A percentile compares a stretch with the other conserved stretches of the same genome.
These are phyloP conservation scores for Telopea speciosissima DNA, from an alignment of 177 flowering plant genomes.

Conservation along the genomic window DNA sequence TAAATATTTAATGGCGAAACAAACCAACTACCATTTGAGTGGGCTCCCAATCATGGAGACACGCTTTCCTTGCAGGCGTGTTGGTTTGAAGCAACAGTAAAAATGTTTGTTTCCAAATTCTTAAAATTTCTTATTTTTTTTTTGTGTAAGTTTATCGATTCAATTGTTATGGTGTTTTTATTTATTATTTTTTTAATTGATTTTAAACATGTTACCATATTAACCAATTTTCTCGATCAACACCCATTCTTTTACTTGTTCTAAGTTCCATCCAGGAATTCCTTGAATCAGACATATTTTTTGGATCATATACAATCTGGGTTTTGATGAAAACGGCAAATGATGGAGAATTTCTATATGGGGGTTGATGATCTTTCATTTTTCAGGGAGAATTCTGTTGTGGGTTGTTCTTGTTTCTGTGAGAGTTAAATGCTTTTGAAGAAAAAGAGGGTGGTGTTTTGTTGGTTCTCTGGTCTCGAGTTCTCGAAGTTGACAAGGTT, in stretches of 20 bases:
- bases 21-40: not conserved
- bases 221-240: no score
- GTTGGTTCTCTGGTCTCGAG: not conserved
- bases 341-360: not conserved
- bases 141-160: not conserved
- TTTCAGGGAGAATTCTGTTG: conserved; percentile 1
- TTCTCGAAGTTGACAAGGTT: conserved; percentile 1
- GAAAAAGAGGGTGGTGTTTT: not conserved
- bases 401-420: conserved; percentile 4
- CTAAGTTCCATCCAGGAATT: not conserved
- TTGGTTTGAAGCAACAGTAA: not conserved
- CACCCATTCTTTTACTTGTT: not conserved
- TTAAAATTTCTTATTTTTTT: not conserved
- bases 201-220: no score
- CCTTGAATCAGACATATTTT: not conserved
- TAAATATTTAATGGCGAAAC: not conserved
- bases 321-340: not conserved
- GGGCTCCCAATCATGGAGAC: conserved; percentile 4
- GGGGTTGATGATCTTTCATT: conserved; percentile 6
- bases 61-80: conserved; percentile 8
- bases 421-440: not conserved
- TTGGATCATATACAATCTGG: not conserved
- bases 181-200: not conserved
- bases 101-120: not conserved
- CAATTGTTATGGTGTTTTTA: no score